Base-by-base conservation (phyloP, 345 rosid species). In the Arabidopsis suecica region DNA sequence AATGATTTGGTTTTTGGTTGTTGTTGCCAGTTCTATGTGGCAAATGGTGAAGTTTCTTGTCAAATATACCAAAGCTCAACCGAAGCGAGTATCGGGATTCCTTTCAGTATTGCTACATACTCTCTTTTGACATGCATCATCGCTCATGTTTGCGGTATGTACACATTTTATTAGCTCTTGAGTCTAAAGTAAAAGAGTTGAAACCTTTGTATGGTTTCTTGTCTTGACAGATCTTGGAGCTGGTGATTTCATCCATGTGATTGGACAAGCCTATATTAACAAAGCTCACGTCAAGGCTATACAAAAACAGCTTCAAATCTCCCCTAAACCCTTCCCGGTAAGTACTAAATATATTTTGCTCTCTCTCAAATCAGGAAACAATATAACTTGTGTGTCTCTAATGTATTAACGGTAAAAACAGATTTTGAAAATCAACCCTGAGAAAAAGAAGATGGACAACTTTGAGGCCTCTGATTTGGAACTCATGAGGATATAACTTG, bases 31-130 rank as follows among this genome's bases (percentile, higher is more conserved):
- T 94, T 90, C 75, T 87, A 91, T 78, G 95, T 90, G 49, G 91
- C 95, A 55, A 88, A 88, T 74, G 91, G 91, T 64, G 97, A 91
- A 78, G 79, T 94, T 69, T 94, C 97, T 1, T 91, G 97, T 79
- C 96, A 91, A 83, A 85, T 90, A 85, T 94, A 94, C 84, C 95
- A 90, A 69, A 88, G 89, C 45, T 91, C 95, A 74, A 88, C 86
- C 33, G 98, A 94, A 86, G 86, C 87, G 76, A 96, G 95, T 68
- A 81, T 90, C 57, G 92, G 83, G 23, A 86, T 94, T 78, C 98
- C 98, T 28, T 90, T 88, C 79, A 90, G 85, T 81, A 77, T 94
- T 69, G 93, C 93, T 30, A 82, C 93, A 20, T 90, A 91, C 83
- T 86, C 96, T 63, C 97, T 94, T 32, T 77, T 91, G 80, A 91